phyloP scores from a whole-genome alignment of 306 rosid genomes.

The Benincasa hispida region DNA sequence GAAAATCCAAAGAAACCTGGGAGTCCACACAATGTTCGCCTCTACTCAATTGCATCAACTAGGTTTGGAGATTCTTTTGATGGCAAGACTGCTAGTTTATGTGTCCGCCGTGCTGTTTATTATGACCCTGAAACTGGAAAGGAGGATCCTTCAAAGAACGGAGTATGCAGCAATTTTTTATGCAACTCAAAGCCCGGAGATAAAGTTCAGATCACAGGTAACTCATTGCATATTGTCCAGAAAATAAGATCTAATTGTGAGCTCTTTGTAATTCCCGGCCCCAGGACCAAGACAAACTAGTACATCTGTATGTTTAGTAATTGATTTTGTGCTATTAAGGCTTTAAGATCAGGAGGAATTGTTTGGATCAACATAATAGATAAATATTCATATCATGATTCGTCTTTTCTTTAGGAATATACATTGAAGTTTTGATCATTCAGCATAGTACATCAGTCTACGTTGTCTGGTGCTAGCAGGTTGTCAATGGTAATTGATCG shows the following conservation, averaged over 20 bases:
- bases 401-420: background rate
- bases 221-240: background rate
- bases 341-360: background rate
- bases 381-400: background rate
- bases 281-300: background rate
- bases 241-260: background rate
- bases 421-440: background rate
- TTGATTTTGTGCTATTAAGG: background rate
- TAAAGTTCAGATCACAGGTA: constrained; percentile 81
- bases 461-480: background rate
- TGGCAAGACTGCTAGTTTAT: constrained; percentile 90
- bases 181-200: constrained; percentile 93
- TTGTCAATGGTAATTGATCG: background rate
- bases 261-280: background rate
- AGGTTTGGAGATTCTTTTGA: constrained; percentile 88
- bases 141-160: constrained; percentile 81
- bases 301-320: background rate
- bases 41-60: constrained; percentile 90
- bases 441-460: background rate
- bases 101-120: constrained; percentile 94
- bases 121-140: constrained; percentile 86
- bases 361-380: background rate
- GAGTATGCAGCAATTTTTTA: constrained; percentile 83
- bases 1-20: constrained; percentile 95
- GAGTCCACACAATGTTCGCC: constrained; percentile 68